Evolutionary conservation across 441 rosid species (phyloP).

Genomic region (Lepidium campestre): DNA sequence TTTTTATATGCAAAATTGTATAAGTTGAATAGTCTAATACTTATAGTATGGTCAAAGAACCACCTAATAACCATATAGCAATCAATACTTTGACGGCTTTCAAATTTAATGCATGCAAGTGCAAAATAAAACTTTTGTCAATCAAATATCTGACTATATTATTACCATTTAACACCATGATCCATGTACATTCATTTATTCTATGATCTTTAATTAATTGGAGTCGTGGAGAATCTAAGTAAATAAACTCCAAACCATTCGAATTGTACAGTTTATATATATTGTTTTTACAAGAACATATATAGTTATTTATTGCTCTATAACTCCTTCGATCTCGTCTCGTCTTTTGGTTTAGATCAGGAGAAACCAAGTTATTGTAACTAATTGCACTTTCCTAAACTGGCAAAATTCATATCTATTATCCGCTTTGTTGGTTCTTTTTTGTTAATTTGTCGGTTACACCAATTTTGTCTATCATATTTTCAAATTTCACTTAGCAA

Average conservation of each 20-base stretch:
- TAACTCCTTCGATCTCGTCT: too few species aligned
- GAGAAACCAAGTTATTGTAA: too few species aligned
- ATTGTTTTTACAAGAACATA: background rate
- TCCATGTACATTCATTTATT: background rate
- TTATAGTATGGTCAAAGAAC: slow-evolving; percentile 1
- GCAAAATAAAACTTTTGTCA: background rate
- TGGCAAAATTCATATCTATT: background rate
- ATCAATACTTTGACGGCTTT: slow-evolving; percentile 11
- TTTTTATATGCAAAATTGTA: background rate
- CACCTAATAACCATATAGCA: slow-evolving; percentile 19
- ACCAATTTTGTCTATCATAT: background rate
- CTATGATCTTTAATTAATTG: background rate
- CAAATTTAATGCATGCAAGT: slow-evolving; percentile 12
- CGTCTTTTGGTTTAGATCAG: too few species aligned
- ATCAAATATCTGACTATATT: background rate
- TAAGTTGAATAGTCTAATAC: background rate
- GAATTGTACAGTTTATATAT: background rate
- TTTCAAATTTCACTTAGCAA: background rate
- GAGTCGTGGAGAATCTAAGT: slow-evolving; percentile 16
- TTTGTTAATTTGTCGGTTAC: background rate
- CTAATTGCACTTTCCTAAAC: too few species aligned
- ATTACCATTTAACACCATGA: background rate
- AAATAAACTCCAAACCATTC: background rate
- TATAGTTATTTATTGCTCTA: too few species aligned
- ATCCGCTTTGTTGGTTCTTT: background rate